phyloP scores from a whole-genome alignment of 1,284 basidiomycete genomes.

The Vanrija humicola region DNA sequence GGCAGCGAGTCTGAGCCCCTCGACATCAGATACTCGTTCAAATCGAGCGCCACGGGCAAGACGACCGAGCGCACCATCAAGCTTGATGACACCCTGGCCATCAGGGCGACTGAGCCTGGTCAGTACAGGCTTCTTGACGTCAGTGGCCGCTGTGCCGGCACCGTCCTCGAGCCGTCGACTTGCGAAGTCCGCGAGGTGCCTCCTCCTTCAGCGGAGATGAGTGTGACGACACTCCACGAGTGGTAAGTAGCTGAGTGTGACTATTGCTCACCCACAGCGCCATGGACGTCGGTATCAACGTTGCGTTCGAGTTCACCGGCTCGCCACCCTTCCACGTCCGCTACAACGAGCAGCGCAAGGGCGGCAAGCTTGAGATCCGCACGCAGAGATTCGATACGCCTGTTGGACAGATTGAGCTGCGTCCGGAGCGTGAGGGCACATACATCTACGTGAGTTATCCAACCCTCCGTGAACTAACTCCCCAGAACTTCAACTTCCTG shows the following conservation, averaged over 20 bases:
- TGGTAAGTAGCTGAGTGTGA: constrained; percentile 48
- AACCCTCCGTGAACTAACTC: no score
- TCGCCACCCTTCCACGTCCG: constrained; percentile 82
- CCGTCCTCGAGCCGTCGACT: constrained; percentile 72
- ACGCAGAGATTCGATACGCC: constrained; percentile 60
- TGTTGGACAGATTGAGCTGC: constrained; percentile 76
- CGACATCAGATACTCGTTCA: constrained; percentile 27
- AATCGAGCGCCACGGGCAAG: constrained; percentile 9
- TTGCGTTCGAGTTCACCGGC: constrained; percentile 79
- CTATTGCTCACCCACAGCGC: constrained; percentile 53
- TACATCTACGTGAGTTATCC: constrained; percentile 62
- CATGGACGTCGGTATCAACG: constrained; percentile 87
- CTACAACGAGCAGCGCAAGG: constrained; percentile 70
- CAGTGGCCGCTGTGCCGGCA: constrained; percentile 71
- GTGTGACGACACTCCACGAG: constrained; percentile 87
- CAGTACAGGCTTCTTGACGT: constrained; percentile 73
- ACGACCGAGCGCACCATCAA: constrained; percentile 42
- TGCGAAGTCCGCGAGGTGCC: constrained; percentile 73
- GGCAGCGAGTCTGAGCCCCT: constrained; percentile 9
- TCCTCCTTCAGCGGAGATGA: constrained; percentile 72
- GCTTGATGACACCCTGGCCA: constrained; percentile 53
- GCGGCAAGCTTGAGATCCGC: constrained; percentile 58
- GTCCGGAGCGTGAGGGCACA: constrained; percentile 75
- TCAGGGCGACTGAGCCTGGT: constrained; percentile 66
- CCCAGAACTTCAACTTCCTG: constrained; percentile 59